Percentiles rank a stretch among this genome's conserved stretches.
These are phyloP conservation scores for Crithidia brevicula DNA, from an alignment of 208 protist genomes.

Conservation along the genomic window DNA sequence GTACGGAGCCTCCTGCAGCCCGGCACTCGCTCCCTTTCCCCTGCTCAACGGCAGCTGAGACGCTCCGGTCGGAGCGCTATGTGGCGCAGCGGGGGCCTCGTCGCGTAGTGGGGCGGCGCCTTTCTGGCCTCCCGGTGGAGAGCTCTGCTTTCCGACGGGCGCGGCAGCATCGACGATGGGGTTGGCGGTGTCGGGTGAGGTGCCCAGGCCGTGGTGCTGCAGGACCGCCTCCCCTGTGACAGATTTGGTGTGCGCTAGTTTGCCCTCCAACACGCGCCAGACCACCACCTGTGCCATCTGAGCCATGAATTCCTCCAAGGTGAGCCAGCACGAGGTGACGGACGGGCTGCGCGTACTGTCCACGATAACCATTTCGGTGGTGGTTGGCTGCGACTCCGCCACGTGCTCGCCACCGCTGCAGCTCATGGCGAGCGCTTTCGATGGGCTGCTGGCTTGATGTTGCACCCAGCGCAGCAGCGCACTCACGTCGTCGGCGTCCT, in stretches of 20 bases:
- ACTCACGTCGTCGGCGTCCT: slow-evolving; percentile 54
- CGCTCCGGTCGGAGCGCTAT: no score
- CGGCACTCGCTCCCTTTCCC: no score
- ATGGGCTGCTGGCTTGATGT: neutral
- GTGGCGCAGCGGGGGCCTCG: neutral
- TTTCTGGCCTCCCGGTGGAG: neutral
- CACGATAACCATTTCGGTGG: slow-evolving; percentile 18
- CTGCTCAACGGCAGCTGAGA: neutral
- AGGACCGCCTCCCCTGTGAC: slow-evolving; percentile 28
- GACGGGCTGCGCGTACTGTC: slow-evolving; percentile 22
- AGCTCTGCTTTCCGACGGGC: neutral
- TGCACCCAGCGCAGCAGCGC: slow-evolving; percentile 22
- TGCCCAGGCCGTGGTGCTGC: slow-evolving; percentile 8
- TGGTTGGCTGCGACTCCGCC: neutral
- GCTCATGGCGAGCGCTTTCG: neutral
- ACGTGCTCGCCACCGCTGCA: neutral
- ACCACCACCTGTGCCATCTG: slow-evolving; percentile 60
- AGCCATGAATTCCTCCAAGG: slow-evolving; percentile 71
- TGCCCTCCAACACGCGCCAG: slow-evolving; percentile 54
- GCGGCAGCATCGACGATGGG: neutral
- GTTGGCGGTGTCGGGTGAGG: neutral
- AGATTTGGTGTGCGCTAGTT: slow-evolving; percentile 29
- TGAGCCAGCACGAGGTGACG: slow-evolving; percentile 62
- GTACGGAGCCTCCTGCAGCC: no score
- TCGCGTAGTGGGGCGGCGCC: neutral